These are phyloP conservation scores for Brachypodium distachyon DNA, from an alignment of 202 grass and related monocot species.

Conservation along the genomic window DNA sequence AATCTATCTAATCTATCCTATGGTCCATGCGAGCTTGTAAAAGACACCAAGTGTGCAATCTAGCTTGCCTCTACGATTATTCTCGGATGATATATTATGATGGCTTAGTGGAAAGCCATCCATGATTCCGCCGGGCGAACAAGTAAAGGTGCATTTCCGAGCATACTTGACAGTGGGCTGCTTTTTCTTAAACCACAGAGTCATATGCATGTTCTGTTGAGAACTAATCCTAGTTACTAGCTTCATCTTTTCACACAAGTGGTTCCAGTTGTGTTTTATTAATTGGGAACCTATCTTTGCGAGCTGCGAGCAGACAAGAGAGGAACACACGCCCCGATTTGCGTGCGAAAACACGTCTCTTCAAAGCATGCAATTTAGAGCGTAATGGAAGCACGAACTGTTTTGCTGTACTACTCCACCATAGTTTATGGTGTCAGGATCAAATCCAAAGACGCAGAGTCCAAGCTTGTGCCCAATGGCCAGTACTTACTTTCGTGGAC, in stretches of 20 bases:
- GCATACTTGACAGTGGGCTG: neutral
- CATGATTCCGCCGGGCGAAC: neutral
- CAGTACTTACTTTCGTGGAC: neutral
- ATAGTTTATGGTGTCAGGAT: neutral
- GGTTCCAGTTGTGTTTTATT: neutral
- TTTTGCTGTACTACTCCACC: no score
- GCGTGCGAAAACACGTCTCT: neutral
- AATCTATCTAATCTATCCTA: neutral
- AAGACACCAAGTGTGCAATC: neutral
- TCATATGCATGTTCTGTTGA: neutral
- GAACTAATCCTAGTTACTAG: neutral
- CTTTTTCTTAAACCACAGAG: neutral
- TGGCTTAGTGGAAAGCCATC: neutral
- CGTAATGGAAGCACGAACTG: neutral
- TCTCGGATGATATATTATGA: slow-evolving; percentile 10
- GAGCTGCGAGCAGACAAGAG: neutral
- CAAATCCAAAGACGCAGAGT: neutral
- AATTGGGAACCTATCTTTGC: neutral
- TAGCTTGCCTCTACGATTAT: neutral
- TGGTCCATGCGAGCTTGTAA: neutral
- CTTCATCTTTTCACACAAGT: neutral
- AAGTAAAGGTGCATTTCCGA: neutral
- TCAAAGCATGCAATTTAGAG: neutral
- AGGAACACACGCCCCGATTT: neutral
- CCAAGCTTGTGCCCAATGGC: slow-evolving; percentile 6